phyloP scores from a whole-genome alignment of 306 rosid species.

The Spatholobus suberectus region DNA sequence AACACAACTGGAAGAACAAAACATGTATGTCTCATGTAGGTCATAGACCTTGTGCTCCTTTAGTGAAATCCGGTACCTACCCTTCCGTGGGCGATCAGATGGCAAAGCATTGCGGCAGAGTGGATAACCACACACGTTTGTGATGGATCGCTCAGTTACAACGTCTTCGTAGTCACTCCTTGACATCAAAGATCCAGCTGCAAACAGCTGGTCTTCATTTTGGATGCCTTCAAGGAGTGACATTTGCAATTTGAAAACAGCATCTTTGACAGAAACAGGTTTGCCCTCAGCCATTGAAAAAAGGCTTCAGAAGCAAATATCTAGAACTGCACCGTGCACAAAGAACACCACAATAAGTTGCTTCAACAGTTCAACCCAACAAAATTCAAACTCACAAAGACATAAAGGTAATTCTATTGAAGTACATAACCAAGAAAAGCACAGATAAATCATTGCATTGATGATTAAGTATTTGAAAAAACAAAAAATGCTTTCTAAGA shows the following conservation, averaged over 20 bases:
- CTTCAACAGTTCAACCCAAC: conserved; percentile 5
- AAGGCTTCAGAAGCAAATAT: conserved; percentile 35
- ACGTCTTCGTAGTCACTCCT: conserved; percentile 83
- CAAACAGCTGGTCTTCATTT: conserved; percentile 71
- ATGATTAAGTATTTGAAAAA: background rate
- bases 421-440: background rate
- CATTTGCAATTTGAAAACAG: conserved; percentile 69
- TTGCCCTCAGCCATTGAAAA: conserved; percentile 59
- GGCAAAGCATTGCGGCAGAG: conserved; percentile 59
- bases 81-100: conserved; percentile 61
- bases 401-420: background rate
- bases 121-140: conserved; percentile 71
- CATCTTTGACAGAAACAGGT: conserved; percentile 55
- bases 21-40: conserved; percentile 75
- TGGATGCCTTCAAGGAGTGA: conserved; percentile 72
- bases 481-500: background rate
- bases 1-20: conserved; percentile 77
- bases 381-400: background rate
- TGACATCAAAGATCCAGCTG: conserved; percentile 81
- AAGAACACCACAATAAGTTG: conserved; percentile 16
- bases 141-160: conserved; percentile 81
- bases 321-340: conserved; percentile 23
- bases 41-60: conserved; percentile 89
- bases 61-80: conserved; percentile 76
- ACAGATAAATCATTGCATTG: background rate